Evolutionary conservation across 345 rosid genomes (phyloP).

Genomic region (Pseudoturritis turrita): DNA sequence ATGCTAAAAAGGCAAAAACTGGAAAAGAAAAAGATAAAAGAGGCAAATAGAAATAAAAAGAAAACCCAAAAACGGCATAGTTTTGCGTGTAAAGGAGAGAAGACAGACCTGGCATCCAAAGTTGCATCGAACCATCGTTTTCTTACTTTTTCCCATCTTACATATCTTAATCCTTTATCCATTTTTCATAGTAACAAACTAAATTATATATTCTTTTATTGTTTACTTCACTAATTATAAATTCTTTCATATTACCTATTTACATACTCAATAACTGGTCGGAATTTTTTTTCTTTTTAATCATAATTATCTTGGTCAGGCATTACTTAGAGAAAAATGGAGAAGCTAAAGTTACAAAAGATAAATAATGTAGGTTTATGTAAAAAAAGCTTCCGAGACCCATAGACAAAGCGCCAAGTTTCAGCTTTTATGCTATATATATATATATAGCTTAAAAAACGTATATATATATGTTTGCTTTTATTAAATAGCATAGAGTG

Average conservation of each 20-base stretch:
- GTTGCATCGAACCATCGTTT: constrained; percentile 18
- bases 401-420: constrained; percentile 5
- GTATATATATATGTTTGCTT: no score
- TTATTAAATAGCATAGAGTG: no score
- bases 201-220: background rate
- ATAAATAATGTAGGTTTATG: background rate
- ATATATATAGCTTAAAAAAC: no score
- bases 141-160: background rate
- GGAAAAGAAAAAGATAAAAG: constrained; percentile 20
- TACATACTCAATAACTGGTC: no score
- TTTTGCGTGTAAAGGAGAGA: constrained; percentile 26
- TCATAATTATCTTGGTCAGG: no score
- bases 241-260: no score
- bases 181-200: background rate
- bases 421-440: constrained; percentile 14
- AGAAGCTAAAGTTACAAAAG: background rate
- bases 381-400: background rate
- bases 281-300: no score
- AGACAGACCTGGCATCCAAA: constrained; percentile 30
- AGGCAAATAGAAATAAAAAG: background rate
- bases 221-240: background rate
- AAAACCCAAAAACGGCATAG: constrained; percentile 21
- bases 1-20: constrained; percentile 8
- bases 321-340: background rate
- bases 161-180: background rate